Evolutionary conservation across 1,284 basidiomycete genomes (phyloP).

Genomic region (Microstroma glucosiphilum): DNA sequence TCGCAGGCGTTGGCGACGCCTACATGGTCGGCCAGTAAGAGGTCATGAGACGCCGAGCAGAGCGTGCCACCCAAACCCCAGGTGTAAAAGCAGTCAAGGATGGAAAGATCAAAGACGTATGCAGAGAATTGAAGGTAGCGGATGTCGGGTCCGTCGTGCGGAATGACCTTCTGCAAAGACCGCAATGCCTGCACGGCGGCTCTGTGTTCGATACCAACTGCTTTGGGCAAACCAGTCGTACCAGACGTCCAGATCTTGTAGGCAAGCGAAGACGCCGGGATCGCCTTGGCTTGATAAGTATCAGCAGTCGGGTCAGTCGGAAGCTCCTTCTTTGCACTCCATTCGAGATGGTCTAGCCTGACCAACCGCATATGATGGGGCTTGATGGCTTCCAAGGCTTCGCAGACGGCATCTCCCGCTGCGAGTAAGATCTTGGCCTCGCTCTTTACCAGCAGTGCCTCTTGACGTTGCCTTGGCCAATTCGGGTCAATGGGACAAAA

Average conservation of each 20-base stretch:
- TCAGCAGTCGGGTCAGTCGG: constrained; percentile 1
- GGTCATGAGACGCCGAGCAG: constrained; percentile 37
- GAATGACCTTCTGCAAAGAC: constrained; percentile 42
- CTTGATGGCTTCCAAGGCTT: constrained; percentile 19
- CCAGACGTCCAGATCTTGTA: constrained; percentile 52
- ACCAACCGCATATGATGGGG: constrained; percentile 24
- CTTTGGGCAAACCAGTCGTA: constrained; percentile 52
- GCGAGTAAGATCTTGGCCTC: constrained; percentile 32
- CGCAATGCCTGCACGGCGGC: constrained; percentile 49
- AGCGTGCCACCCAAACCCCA: constrained; percentile 47
- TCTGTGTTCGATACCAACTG: constrained; percentile 45
- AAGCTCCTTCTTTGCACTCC: constrained; percentile 9
- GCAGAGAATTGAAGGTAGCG: constrained; percentile 50
- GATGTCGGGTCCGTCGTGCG: constrained; percentile 29
- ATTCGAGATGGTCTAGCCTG: constrained; percentile 31
- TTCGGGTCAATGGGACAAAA: constrained; percentile 52
- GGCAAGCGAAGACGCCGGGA: constrained; percentile 13
- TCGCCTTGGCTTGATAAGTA: neutral
- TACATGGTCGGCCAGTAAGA: constrained; percentile 38
- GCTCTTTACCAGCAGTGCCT: constrained; percentile 47
- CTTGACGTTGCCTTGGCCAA: constrained; percentile 44
- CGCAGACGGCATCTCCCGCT: neutral
- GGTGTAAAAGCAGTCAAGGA: constrained; percentile 50
- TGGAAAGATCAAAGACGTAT: constrained; percentile 49
- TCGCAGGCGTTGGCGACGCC: constrained; percentile 34